These are phyloP conservation scores for Leccinum ochraceum DNA, from an alignment of 768 basidiomycete genomes.

Conservation along the genomic window DNA sequence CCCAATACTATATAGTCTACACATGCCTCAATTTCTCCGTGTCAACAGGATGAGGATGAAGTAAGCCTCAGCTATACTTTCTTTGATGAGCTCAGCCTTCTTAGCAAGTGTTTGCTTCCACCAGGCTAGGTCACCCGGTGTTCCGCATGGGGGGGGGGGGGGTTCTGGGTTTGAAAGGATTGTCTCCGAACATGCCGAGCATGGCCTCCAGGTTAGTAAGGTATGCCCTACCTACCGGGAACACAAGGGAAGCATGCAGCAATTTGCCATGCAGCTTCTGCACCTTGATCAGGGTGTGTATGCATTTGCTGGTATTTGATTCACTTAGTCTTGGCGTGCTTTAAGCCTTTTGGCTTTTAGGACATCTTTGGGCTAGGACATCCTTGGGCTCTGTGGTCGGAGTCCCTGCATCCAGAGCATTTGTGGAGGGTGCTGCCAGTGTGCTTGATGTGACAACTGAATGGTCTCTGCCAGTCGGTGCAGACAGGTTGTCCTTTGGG, in stretches of 20 bases:
- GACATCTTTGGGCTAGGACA: neutral
- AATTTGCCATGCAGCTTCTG: constrained; percentile 8
- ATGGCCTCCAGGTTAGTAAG: constrained; percentile 31
- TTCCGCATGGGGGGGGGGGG: constrained; percentile 2
- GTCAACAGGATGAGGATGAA: too few relatives aligned
- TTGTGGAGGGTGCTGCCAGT: neutral
- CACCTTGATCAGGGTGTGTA: neutral
- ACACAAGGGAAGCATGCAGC: constrained; percentile 31
- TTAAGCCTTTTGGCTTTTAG: neutral
- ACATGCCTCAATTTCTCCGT: too few relatives aligned
- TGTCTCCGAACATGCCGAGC: constrained; percentile 28
- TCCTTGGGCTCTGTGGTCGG: neutral
- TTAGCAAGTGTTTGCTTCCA: neutral
- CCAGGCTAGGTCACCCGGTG: neutral
- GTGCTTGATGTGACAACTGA: neutral
- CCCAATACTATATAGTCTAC: too few relatives aligned
- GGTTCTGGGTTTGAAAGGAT: constrained; percentile 31
- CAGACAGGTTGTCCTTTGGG: neutral
- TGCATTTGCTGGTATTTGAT: fast-evolving
- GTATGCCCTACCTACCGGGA: constrained; percentile 29
- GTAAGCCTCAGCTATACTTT: too few relatives aligned
- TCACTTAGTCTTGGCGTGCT: neutral
- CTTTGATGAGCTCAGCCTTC: too few relatives aligned
- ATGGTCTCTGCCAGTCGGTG: neutral
- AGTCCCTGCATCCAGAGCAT: neutral